Evolutionary conservation across 345 rosid genomes (phyloP).

Genomic region (Cardamine resedifolia): DNA sequence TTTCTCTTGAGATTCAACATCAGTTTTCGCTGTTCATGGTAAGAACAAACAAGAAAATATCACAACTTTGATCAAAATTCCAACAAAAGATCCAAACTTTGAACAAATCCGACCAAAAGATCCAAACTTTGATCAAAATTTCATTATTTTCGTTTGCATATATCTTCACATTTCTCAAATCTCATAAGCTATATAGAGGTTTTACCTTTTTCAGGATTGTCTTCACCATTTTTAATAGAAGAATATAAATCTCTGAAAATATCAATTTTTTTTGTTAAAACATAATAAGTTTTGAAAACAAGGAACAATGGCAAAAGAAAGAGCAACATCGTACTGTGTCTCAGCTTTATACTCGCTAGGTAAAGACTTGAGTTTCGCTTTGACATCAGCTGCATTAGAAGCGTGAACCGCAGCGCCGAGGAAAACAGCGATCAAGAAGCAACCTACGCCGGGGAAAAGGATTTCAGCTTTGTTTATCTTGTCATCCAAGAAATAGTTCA

Average conservation of each 20-base stretch:
- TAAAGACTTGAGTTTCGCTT: conserved; percentile 51
- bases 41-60: not conserved
- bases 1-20: conserved; percentile 40
- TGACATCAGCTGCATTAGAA: conserved; percentile 74
- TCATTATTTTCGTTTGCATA: not conserved
- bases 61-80: not conserved
- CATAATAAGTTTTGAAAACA: not conserved
- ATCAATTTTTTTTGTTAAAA: not conserved
- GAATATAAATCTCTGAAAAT: conserved; percentile 32
- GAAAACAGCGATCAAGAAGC: conserved; percentile 78
- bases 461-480: conserved; percentile 73
- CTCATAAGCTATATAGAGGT: not conserved
- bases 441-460: conserved; percentile 79
- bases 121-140: not conserved
- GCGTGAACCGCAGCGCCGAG: conserved; percentile 75
- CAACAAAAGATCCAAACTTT: not conserved
- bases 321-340: conserved; percentile 34
- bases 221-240: conserved; percentile 27
- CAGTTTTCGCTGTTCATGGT: conserved; percentile 31
- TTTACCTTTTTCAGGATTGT: conserved; percentile 37
- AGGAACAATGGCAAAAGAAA: not conserved
- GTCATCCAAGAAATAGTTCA: conserved; percentile 84
- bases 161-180: not conserved
- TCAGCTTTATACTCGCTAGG: conserved; percentile 32
- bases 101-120: too few species aligned